phyloP scores from a whole-genome alignment of 257 asterid genomes.

The Solanum lycopersicoides region DNA sequence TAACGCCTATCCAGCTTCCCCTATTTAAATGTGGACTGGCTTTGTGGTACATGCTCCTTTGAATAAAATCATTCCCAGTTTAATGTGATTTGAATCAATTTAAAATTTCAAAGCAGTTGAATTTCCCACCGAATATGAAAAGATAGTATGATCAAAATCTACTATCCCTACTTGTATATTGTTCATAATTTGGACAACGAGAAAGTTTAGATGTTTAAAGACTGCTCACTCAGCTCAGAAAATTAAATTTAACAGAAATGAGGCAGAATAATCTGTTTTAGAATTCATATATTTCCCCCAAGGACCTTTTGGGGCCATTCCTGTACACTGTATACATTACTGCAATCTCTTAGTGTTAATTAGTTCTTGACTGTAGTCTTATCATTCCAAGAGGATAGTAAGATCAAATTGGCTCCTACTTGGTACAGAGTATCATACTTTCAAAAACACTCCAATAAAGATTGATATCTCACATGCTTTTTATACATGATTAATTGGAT shows the following conservation, averaged over 20 bases:
- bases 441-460: background rate
- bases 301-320: background rate
- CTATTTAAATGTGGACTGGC: background rate
- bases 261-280: background rate
- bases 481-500: background rate
- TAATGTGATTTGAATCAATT: background rate
- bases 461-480: background rate
- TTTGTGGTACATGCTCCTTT: background rate
- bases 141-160: background rate
- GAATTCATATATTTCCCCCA: background rate
- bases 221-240: background rate
- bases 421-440: background rate
- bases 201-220: background rate
- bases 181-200: background rate
- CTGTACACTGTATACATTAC: background rate
- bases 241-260: background rate
- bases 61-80: background rate
- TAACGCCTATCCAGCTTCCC: background rate
- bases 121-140: background rate
- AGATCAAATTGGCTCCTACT: background rate
- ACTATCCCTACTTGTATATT: background rate
- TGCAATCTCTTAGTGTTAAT: background rate
- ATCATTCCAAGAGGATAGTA: background rate
- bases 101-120: background rate
- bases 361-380: background rate